Evolutionary conservation across 2,329 filamentous ascomycete genomes (phyloP).

Genomic region (Clarireedia hainanense): DNA sequence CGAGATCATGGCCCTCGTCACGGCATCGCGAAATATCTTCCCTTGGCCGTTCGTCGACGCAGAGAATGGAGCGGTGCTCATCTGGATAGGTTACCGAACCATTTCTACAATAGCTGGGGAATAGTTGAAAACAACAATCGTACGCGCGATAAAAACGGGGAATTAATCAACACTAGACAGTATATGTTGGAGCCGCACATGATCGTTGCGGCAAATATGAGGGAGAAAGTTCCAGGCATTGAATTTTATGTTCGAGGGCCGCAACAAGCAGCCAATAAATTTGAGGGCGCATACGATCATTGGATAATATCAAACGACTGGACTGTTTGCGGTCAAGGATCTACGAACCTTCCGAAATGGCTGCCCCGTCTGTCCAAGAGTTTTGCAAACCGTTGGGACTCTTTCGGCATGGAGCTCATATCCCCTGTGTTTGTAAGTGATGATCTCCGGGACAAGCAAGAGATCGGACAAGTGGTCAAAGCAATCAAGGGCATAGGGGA

Average conservation of each 20-base stretch:
- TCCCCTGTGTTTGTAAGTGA: constrained; percentile 16
- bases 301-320: constrained; percentile 18
- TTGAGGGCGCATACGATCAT: constrained; percentile 9
- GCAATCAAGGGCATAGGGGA: constrained; percentile 4
- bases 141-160: background rate
- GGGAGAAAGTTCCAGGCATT: constrained; percentile 1
- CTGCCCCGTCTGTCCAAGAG: constrained; percentile 11
- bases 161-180: background rate
- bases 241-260: background rate
- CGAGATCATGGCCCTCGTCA: background rate
- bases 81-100: constrained; percentile 3
- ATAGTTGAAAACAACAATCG: background rate
- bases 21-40: constrained; percentile 9
- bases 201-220: constrained; percentile 12
- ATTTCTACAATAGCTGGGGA: constrained; percentile 20
- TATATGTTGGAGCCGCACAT: constrained; percentile 15
- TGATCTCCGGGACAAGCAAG: background rate
- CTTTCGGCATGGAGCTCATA: constrained; percentile 20
- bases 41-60: constrained; percentile 8
- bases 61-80: constrained; percentile 2
- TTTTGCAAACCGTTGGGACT: constrained; percentile 17
- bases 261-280: constrained; percentile 1
- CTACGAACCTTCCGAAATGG: constrained; percentile 16
- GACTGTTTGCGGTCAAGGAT: constrained; percentile 19
- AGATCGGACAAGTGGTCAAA: constrained; percentile 13